A percentile compares a stretch with the other conserved stretches of the same genome.
Conservation (phyloP, 2,329 filamentous ascomycete species). For the Camillea tinctor region DNA sequence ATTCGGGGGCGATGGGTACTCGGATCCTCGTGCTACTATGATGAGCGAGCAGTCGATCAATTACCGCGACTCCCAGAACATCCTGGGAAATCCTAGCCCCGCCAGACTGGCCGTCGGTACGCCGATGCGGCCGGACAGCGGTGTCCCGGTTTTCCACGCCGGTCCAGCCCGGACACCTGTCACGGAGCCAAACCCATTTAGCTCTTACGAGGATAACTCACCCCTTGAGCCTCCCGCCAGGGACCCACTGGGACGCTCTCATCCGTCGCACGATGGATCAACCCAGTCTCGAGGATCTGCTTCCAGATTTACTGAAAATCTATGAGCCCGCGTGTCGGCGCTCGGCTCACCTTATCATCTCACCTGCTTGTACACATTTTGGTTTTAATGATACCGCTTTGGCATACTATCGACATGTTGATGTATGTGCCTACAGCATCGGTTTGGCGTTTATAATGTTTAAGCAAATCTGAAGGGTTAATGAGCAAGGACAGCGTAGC, state of each 20-base stretch:
- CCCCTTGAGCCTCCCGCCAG: conserved; percentile 27
- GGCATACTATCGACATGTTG: conserved; percentile 21
- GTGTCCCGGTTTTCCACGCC: conserved; percentile 59
- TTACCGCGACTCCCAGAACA: conserved; percentile 52
- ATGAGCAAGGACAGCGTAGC: conserved; percentile 10
- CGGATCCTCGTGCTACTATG: conserved; percentile 43
- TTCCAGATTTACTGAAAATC: conserved; percentile 43
- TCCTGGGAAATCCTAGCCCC: conserved; percentile 33
- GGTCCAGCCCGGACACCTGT: conserved; percentile 65
- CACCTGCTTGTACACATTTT: conserved; percentile 18
- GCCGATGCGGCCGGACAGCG: conserved; percentile 60
- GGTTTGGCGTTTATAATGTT: conserved; percentile 27
- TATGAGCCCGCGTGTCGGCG: conserved; percentile 31
- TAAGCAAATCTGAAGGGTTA: conserved; percentile 18
- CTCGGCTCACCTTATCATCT: conserved; percentile 11
- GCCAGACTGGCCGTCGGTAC: conserved; percentile 52
- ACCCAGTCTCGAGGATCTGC: conserved; percentile 31
- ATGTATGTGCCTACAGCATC: conserved; percentile 25
- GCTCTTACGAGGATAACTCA: conserved; percentile 31
- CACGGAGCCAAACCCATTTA: conserved; percentile 53
- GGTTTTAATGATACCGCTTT: conserved; percentile 29
- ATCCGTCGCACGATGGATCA: conserved; percentile 36
- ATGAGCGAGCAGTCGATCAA: conserved; percentile 49
- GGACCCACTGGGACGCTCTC: conserved; percentile 39
- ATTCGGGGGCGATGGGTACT: conserved; percentile 62